Evolutionary conservation across 1,284 basidiomycete genomes (phyloP), one percentile per base, ranked within the genome.

Genomic region (Athelia psychrophila): DNA sequence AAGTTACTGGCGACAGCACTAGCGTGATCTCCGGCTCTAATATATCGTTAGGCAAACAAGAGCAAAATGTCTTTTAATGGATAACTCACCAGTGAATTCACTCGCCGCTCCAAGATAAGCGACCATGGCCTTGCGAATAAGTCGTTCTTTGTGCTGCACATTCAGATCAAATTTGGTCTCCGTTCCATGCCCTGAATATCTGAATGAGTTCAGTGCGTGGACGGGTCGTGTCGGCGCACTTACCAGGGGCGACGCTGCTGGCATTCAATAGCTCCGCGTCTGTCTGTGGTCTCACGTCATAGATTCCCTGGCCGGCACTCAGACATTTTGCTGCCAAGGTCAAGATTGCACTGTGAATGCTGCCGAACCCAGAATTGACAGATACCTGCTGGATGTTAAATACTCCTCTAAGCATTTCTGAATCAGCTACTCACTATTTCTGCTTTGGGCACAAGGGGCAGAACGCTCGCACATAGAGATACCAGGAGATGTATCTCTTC

Each of bases 291-390:
- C 78, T 68, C 1, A 94, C 73, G 24, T 70, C 71, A 23, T 80
- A 73, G 22, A 78, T 76, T 79, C 85, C 89, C 47, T 75, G 75
- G 10, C 80, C 76, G 38, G 73, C 74, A 18, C 84, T 82, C n/a
- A 97, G 78, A 60, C 83, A 88, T 57, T 81, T 79, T 19, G 93
- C 86, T 0, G 92, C 86, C 1, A 97, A 73, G 9, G 79, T 78
- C 13, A 96, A 75, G 18, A 96, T 82, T 0, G 93, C 87, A 2
- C 83, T 76, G 64, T 98, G 95, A 54, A 96, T 80, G 0, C 84
- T 81, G 3, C 93, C 93, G 63, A 93, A 94, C 3, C 88, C 86
- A 2, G 86, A 81, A 65, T 84, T 80, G 50, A 79, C 77, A 59
- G 83, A 77, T 30, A 76, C 63, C 86, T 88, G 53, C 2, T 47